phyloP scores from a whole-genome alignment of 106 monocot genomes.

The Dendrobium chrysotoxum region DNA sequence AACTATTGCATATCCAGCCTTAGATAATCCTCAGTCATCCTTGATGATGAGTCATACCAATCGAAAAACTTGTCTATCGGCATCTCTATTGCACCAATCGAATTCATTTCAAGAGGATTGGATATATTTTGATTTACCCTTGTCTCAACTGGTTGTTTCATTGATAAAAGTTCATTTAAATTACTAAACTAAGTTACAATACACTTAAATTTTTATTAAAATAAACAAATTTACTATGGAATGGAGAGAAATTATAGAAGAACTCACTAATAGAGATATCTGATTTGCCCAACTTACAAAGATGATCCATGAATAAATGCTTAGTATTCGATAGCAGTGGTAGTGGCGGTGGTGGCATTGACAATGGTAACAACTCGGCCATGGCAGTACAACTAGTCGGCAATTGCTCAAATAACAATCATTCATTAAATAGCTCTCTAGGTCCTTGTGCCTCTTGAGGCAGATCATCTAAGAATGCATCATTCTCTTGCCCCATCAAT shows the following conservation, averaged over 20 bases:
- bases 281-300: slow-evolving; percentile 2
- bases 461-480: slow-evolving; percentile 31
- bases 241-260: neutral
- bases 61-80: no score
- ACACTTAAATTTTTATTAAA: no score
- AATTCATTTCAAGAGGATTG: no score
- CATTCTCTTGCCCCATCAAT: neutral
- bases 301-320: neutral
- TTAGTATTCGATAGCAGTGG: neutral
- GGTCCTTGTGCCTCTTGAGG: slow-evolving; percentile 19
- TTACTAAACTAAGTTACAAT: no score
- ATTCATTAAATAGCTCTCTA: neutral
- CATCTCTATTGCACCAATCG: no score
- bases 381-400: neutral
- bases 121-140: no score
- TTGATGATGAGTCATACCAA: no score
- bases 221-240: no score
- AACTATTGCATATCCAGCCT: no score
- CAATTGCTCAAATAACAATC: neutral
- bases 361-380: neutral
- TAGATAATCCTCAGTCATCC: no score
- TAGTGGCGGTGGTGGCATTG: neutral
- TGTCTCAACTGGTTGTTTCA: no score
- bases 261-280: slow-evolving; percentile 1
- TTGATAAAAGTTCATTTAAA: no score